Base-by-base conservation (phyloP, 176 grass and related monocot species). In the Aegilops longissima region DNA sequence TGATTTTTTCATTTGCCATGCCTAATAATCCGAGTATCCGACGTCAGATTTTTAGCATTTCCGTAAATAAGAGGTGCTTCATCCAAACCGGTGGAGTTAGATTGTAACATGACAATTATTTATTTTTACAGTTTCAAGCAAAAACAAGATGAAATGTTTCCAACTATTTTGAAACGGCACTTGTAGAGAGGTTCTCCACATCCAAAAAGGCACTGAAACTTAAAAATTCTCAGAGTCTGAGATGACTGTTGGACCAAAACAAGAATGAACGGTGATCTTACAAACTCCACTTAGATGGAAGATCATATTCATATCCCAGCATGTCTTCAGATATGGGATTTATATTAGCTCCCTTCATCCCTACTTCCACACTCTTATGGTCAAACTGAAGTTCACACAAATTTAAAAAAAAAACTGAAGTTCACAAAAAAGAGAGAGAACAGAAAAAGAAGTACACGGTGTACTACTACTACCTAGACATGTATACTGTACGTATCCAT, bases 361-460 rank as follows among this genome's bases (percentile, higher is more conserved):
- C 39, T 58, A 58, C 49, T 58, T 77, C 17, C 82, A 64, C 77
- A 51, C 12, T 69, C 36, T 70, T 64, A 52, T 23, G 2, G 33
- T 61, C 64, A 80, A 76, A 68, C 61, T 47, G 14, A 61, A 84
- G 59, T 47, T 38, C 20, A 81, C 61, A 54, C 75, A 58, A 49
- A 35, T 45, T 1, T 27, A 27, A 27, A 27, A 27, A 27, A 27
- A 27, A 80, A 76, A 68, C 61, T 47, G 14, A 61, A 84, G 59
- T 47, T 38, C 20, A 81, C 61, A 54, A 80, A 58, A 49, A 35
- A 59, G 39, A 68, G 45, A 76, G 47, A 52, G 18, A 58, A 20
- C 6, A 73, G 31, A 18, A 61, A 33, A 67, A 74, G 10, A 54
- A 74, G 14, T 58, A 78, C 45, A 76, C 14, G 45, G 35, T 58